Conservation (phyloP, 345 rosid species). For the Isatis tinctoria region DNA sequence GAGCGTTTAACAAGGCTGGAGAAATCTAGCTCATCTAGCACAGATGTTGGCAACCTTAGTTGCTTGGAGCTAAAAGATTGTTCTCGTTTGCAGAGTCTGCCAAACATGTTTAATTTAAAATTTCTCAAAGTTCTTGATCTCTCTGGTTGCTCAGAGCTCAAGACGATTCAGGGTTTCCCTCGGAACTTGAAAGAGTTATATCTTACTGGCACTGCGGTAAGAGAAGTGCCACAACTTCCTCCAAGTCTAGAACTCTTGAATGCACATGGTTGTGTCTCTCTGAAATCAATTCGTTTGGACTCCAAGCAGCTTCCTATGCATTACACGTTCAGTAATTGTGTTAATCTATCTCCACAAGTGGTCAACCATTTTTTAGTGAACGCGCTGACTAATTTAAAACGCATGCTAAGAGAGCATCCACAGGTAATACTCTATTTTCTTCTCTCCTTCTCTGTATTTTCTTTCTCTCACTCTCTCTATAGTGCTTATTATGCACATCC, state of each 20-base stretch:
- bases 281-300: not conserved
- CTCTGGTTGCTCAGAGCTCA: not conserved
- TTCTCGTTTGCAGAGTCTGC: not conserved
- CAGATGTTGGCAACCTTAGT: not conserved
- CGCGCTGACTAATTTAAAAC: not conserved
- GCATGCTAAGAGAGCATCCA: not conserved
- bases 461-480: too few species aligned
- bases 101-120: not conserved
- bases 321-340: conserved; percentile 19
- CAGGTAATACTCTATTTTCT: not conserved
- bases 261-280: conserved; percentile 7
- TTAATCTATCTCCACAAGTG: conserved; percentile 18
- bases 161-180: conserved; percentile 11
- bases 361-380: not conserved
- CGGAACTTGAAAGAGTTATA: conserved; percentile 5
- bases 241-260: conserved; percentile 1
- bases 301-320: not conserved
- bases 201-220: conserved; percentile 1
- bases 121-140: conserved; percentile 11
- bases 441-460: too few species aligned
- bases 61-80: conserved; percentile 16
- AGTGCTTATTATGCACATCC: not conserved
- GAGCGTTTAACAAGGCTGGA: not conserved
- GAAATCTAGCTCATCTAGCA: not conserved
- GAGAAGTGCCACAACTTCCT: conserved; percentile 27